phyloP scores from a whole-genome alignment of 192 early-diverging fungal genomes.

The Geranomyces michiganensis region DNA sequence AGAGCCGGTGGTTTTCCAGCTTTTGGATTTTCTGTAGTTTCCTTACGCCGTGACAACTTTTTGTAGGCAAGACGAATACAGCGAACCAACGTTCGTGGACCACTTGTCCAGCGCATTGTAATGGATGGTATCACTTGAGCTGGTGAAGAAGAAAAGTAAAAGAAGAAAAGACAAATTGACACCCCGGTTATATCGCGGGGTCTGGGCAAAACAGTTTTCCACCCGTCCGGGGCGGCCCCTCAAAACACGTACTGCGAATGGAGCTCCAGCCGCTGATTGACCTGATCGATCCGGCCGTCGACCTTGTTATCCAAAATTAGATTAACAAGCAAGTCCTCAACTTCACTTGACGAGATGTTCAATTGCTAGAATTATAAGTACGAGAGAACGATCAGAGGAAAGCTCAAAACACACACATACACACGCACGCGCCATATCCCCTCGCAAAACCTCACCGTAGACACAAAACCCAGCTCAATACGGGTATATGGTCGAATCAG shows the following conservation, averaged over 20 bases:
- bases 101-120: constrained; percentile 76
- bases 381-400: too few relatives aligned
- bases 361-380: constrained; percentile 66
- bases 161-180: background rate
- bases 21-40: too few relatives aligned
- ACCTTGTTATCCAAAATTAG: constrained; percentile 90
- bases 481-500: constrained; percentile 91
- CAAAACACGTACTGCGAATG: constrained; percentile 63
- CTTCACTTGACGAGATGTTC: constrained; percentile 74
- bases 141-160: constrained; percentile 19
- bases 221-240: background rate
- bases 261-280: constrained; percentile 76
- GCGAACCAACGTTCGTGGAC: constrained; percentile 62
- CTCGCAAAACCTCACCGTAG: constrained; percentile 73
- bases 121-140: constrained; percentile 61
- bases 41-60: constrained; percentile 10
- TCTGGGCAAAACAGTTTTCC: background rate
- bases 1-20: too few relatives aligned
- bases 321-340: constrained; percentile 82
- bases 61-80: constrained; percentile 54
- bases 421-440: too few relatives aligned
- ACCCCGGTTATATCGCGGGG: constrained; percentile 5
- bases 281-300: constrained; percentile 87
- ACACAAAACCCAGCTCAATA: constrained; percentile 81
- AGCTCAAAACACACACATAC: too few relatives aligned